A percentile compares a stretch with the other conserved stretches of the same genome.
phyloP scores from a whole-genome alignment of 208 protist genomes.

The Sergeia podlipaevii region DNA sequence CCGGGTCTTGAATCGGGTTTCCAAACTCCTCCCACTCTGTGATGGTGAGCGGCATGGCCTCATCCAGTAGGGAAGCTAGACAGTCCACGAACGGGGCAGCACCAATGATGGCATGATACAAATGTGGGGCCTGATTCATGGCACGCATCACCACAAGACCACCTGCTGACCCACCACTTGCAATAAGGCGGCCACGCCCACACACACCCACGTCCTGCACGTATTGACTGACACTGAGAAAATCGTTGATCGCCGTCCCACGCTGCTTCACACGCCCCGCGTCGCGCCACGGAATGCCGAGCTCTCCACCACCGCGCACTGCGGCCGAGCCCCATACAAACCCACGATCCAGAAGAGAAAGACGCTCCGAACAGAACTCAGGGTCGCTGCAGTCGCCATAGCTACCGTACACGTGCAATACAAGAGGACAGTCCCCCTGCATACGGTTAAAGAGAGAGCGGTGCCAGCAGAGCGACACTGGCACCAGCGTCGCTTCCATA shows the following conservation, averaged over 20 bases:
- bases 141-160: constrained; percentile 77
- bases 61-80: constrained; percentile 78
- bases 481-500: constrained; percentile 16
- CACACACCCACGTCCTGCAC: constrained; percentile 53
- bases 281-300: constrained; percentile 69
- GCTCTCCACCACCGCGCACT: constrained; percentile 88
- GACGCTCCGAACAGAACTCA: constrained; percentile 42
- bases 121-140: constrained; percentile 50
- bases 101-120: constrained; percentile 49
- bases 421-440: constrained; percentile 22
- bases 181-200: constrained; percentile 24
- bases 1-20: constrained; percentile 58
- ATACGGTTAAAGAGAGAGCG: constrained; percentile 5
- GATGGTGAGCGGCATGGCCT: constrained; percentile 62
- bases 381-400: constrained; percentile 70
- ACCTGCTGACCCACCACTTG: constrained; percentile 74
- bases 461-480: constrained; percentile 46
- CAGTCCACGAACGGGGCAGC: constrained; percentile 89
- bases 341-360: constrained; percentile 75
- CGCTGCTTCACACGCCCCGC: constrained; percentile 49
- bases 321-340: constrained; percentile 66
- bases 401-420: constrained; percentile 71
- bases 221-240: constrained; percentile 54
- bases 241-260: constrained; percentile 80
- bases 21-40: constrained; percentile 90